Conservation (phyloP, 2,329 filamentous ascomycete genomes). For the Chaetothyriales sp. region DNA sequence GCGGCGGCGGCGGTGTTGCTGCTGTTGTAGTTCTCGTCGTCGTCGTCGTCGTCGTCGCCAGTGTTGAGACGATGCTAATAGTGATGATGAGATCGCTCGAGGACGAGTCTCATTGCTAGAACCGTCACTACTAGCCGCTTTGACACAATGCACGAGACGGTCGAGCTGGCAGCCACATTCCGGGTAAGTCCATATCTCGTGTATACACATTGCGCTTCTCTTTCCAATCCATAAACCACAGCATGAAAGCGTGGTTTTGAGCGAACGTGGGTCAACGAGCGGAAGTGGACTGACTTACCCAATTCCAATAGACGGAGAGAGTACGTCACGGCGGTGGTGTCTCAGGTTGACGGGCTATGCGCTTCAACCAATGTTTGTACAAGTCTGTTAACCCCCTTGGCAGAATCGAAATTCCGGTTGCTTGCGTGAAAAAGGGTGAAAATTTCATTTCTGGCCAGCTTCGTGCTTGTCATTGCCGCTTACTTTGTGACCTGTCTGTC, state of each 20-base stretch:
- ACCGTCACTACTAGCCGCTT: constrained; percentile 1
- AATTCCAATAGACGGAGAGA: not conserved
- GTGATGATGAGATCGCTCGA: constrained; percentile 3
- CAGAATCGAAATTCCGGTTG: not conserved
- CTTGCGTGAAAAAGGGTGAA: not conserved
- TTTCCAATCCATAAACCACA: not conserved
- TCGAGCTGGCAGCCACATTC: constrained; percentile 16
- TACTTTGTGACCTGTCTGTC: not conserved
- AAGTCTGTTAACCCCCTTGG: not conserved
- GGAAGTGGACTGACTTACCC: too few species aligned
- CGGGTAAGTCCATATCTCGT: constrained; percentile 16
- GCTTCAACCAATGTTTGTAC: constrained; percentile 5
- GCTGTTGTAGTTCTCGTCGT: not conserved
- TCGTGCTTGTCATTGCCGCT: not conserved
- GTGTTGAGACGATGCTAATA: constrained; percentile 5
- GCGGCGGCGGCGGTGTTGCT: not conserved
- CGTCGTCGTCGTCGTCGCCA: not conserved
- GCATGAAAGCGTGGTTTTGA: constrained; percentile 2
- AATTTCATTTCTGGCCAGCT: not conserved
- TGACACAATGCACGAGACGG: constrained; percentile 8
- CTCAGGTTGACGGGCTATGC: constrained; percentile 1
- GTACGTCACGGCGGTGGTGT: not conserved
- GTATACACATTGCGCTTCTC: constrained; percentile 11
- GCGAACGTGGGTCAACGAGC: not conserved
- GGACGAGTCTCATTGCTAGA: constrained; percentile 3